Percentiles rank a stretch among this genome's conserved stretches.
Evolutionary conservation across 805 yeast genomes (phyloP).

Genomic region (Candida palmyrensis): DNA sequence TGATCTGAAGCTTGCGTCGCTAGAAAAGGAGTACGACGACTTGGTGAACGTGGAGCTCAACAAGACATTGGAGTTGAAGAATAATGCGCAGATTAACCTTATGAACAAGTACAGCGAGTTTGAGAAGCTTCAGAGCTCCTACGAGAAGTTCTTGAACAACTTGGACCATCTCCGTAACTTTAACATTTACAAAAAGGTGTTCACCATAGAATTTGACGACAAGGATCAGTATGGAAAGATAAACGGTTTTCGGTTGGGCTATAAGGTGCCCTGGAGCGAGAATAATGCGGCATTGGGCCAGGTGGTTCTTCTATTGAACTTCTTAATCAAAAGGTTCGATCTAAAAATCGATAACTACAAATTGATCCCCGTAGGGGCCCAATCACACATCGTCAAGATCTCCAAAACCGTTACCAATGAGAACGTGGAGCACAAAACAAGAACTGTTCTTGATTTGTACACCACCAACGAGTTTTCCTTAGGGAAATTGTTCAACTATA

Average conservation of each 20-base stretch:
- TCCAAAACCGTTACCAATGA: constrained; percentile 19
- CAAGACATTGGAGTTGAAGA: constrained; percentile 44
- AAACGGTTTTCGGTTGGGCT: constrained; percentile 79
- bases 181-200: constrained; percentile 80
- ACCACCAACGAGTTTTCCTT: constrained; percentile 70
- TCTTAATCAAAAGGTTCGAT: constrained; percentile 53
- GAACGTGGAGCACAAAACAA: constrained; percentile 12
- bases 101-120: constrained; percentile 47
- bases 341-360: constrained; percentile 55
- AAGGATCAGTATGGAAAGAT: constrained; percentile 78
- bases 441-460: constrained; percentile 49
- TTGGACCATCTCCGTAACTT: constrained; percentile 67
- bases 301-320: constrained; percentile 60
- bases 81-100: constrained; percentile 51
- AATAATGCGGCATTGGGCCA: constrained; percentile 92
- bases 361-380: constrained; percentile 79
- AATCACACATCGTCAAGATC: constrained; percentile 64
- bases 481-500: constrained; percentile 67
- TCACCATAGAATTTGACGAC: constrained; percentile 70
- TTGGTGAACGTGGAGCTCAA: constrained; percentile 40
- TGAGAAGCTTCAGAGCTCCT: constrained; percentile 57
- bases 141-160: constrained; percentile 57
- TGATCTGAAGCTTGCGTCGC: constrained; percentile 41
- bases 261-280: constrained; percentile 81
- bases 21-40: constrained; percentile 34